Evolutionary conservation across 2,329 filamentous ascomycete species (phyloP), one percentile per base, ranked within the genome.

Genomic region (Xylariales sp.): DNA sequence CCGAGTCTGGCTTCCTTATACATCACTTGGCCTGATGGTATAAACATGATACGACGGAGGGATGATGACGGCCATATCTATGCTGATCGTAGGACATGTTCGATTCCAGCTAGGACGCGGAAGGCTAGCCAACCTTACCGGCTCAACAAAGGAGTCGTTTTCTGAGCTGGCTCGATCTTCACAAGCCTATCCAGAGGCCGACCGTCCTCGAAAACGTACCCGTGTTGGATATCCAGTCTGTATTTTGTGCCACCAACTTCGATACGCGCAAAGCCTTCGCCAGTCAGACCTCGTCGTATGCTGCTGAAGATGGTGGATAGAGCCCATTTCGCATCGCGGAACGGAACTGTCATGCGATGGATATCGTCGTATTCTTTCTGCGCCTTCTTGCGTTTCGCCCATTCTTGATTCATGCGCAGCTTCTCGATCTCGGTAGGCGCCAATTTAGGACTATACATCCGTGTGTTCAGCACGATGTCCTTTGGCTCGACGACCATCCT

Each of bases 151-250:
- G 28, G 18, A 11, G 38, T 12, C 1, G 19, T 24, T 35, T 51
- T 21, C 4, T 18, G 44, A 38, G 57, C 54, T 43, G 53, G 43
- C 51, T 61, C 54, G 19, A 69, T 54, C 43, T 49, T 54, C 22
- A 76, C 67, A 28, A 84, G 53, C 47, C 73, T 68, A 59, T 83
- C 79, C 40, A 84, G 55, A 3, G 75, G 75, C 41, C 65, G 68
- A 31, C 81, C 81, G 4, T 73, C 66, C 29, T 83, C 79, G 36
- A 81, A 65, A 16, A 74, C 74, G 64, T 76, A 80, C 1, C 75
- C 78, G 28, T 69, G 69, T 3, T 65, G 66, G 12, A 80, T 65
- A 50, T 82, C 79, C 16, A 83, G 57, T 62, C 80, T 82, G 55
- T 76, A 80, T 39, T 61, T 58, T 24, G 63, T 56, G 14, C 65